Evolutionary conservation across 2,329 filamentous ascomycete genomes (phyloP), one percentile per base, ranked within the genome.

Genomic region (Shiraia sp.): DNA sequence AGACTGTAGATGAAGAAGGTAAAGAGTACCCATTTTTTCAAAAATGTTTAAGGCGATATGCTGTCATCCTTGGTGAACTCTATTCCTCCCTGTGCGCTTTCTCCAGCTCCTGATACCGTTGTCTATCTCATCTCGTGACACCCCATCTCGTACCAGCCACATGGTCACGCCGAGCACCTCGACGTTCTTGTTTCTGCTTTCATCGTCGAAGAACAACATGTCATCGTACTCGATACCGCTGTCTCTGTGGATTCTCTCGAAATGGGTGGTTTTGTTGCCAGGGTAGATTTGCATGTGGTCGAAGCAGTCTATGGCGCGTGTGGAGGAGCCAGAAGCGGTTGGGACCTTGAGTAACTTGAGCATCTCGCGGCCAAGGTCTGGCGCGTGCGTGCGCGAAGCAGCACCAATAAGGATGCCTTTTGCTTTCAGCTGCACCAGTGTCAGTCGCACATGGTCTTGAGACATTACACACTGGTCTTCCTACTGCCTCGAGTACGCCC

Each of bases 171-270:
- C 91, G 35, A 96, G 61, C 32, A 79, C 74, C 70, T 86, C 82
- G 1, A 95, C 92, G 63, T 96, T 90, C 43, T 82, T 77, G 63
- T 97, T 97, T 47, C 92, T 75, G 37, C 79, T 77, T 79, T 97
- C 92, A 58, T 97, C 92, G 57, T 97, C 92, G 55, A 97, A 97
- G 69, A 97, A 97, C 24, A 97, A 68, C 86, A 97, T 95, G 33
- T 96, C 89, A 51, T 86, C 80, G 61, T 82, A 95, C 5, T 75
- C 72, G 2, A 96, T 69, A 1, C 83, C 83, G 10, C 86, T 90
- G 41, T 82, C 78, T 65, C 85, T 80, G 8, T 86, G 80, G 55
- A 97, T 75, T 4, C 80, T 76, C 59, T 85, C 78, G 59, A 97
- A 95, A 70, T 97, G 92, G 49, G 82, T 80, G n/a, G 86, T 85